A percentile compares a stretch with the other conserved stretches of the same genome.
Conservation (phyloP, 768 basidiomycete species). For the Phaeolepiota aurea region DNA sequence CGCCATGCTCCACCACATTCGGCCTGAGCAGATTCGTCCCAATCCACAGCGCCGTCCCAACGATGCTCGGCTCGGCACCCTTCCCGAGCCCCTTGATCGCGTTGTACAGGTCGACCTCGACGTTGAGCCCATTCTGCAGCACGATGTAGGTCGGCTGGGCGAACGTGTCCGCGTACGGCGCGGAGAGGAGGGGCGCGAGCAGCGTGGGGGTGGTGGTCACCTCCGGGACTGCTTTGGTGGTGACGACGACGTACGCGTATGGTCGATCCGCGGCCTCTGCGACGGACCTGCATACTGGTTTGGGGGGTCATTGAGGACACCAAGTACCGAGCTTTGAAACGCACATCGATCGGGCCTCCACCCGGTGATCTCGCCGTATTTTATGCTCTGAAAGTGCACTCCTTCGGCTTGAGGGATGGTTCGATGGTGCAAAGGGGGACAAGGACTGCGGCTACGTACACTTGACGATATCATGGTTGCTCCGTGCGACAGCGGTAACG, state of each 20-base stretch:
- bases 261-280: constrained; percentile 48
- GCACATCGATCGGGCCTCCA: constrained; percentile 62
- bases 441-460: constrained; percentile 19
- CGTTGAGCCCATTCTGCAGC: constrained; percentile 66
- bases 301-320: not conserved
- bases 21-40: constrained; percentile 36
- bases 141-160: constrained; percentile 53
- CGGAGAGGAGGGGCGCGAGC: constrained; percentile 45
- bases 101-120: constrained; percentile 58
- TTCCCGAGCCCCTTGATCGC: constrained; percentile 32
- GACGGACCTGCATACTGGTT: constrained; percentile 50
- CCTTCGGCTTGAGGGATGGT: constrained; percentile 33
- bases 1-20: constrained; percentile 41
- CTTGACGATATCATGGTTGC: constrained; percentile 53
- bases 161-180: constrained; percentile 33
- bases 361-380: constrained; percentile 46
- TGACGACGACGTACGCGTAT: constrained; percentile 59
- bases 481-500: constrained; percentile 67
- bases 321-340: constrained; percentile 12
- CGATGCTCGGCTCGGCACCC: constrained; percentile 36
- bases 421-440: not conserved
- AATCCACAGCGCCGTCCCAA: constrained; percentile 49
- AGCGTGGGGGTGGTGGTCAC: constrained; percentile 45
- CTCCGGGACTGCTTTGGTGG: constrained; percentile 70
- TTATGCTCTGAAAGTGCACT: constrained; percentile 45